A percentile compares a stretch with the other conserved stretches of the same genome.
Evolutionary conservation across 768 basidiomycete genomes (phyloP).

Genomic region (Leccinellum albellum): DNA sequence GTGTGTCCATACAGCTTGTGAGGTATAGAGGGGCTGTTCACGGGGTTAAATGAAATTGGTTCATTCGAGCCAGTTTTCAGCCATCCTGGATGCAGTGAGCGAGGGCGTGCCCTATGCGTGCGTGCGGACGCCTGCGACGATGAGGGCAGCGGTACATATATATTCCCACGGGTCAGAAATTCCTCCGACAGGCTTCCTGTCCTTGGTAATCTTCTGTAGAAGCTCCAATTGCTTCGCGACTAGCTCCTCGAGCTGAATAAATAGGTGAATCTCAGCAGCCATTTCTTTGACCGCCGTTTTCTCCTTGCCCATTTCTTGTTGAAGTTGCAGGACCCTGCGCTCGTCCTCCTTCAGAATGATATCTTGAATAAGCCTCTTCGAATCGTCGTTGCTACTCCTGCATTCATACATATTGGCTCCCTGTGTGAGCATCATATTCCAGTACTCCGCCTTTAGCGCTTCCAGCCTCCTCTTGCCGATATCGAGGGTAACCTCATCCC

Average conservation of each 20-base stretch:
- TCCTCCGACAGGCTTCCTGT: too few species aligned
- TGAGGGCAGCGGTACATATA: too few species aligned
- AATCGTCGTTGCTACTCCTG: not conserved
- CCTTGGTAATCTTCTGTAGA: not conserved
- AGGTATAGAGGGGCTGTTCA: too few species aligned
- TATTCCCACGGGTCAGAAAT: too few species aligned
- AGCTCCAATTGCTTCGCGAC: not conserved
- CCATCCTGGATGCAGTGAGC: too few species aligned
- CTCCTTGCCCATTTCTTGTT: not conserved
- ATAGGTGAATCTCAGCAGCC: not conserved
- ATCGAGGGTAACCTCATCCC: slow-evolving; percentile 26
- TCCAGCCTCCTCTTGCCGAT: slow-evolving; percentile 16
- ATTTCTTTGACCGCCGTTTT: not conserved
- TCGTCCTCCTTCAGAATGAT: not conserved
- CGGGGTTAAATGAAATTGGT: too few species aligned
- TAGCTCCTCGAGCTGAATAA: not conserved
- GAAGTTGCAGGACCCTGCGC: not conserved
- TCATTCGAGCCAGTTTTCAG: too few species aligned
- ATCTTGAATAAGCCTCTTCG: not conserved
- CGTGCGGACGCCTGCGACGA: too few species aligned
- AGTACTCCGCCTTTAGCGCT: not conserved
- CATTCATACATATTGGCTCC: slow-evolving; percentile 4
- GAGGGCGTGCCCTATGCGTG: too few species aligned
- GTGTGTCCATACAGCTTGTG: too few species aligned
- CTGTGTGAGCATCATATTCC: not conserved